Evolutionary conservation across 345 rosid species (phyloP).

Genomic region (Murraya koenigii): DNA sequence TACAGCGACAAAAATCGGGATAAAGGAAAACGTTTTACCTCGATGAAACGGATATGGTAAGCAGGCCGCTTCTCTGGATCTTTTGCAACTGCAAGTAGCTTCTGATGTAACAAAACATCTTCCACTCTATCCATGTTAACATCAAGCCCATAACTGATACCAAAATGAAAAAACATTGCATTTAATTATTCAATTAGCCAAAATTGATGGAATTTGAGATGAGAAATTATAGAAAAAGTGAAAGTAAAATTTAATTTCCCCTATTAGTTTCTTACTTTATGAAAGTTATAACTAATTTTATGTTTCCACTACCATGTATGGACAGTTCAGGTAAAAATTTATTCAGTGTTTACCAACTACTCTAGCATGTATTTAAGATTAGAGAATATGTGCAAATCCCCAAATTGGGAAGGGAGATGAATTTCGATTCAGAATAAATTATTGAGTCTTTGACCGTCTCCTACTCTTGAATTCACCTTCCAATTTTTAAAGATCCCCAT

Average conservation of each 20-base stretch:
- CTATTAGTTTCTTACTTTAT: background rate
- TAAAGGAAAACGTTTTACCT: slow-evolving; percentile 40
- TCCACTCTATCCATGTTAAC: slow-evolving; percentile 68
- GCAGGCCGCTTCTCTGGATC: slow-evolving; percentile 60
- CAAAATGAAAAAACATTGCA: background rate
- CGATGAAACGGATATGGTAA: slow-evolving; percentile 56
- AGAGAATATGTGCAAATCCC: background rate
- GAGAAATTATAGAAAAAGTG: background rate
- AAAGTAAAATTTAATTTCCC: background rate
- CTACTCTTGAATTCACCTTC: background rate
- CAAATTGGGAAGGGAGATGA: background rate
- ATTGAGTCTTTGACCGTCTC: background rate
- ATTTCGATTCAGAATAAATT: background rate
- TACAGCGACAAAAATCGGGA: background rate
- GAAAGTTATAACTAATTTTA: background rate
- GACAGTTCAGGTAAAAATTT: background rate
- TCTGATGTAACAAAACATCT: slow-evolving; percentile 58
- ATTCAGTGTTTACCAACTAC: background rate
- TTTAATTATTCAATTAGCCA: background rate
- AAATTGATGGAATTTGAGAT: background rate
- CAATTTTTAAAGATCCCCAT: background rate
- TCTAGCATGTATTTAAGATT: background rate
- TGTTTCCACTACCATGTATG: background rate
- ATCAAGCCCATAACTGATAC: slow-evolving; percentile 58
- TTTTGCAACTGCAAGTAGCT: slow-evolving; percentile 54